Evolutionary conservation across 305 asterid species (phyloP).

Genomic region (Fraxinus floribunda): DNA sequence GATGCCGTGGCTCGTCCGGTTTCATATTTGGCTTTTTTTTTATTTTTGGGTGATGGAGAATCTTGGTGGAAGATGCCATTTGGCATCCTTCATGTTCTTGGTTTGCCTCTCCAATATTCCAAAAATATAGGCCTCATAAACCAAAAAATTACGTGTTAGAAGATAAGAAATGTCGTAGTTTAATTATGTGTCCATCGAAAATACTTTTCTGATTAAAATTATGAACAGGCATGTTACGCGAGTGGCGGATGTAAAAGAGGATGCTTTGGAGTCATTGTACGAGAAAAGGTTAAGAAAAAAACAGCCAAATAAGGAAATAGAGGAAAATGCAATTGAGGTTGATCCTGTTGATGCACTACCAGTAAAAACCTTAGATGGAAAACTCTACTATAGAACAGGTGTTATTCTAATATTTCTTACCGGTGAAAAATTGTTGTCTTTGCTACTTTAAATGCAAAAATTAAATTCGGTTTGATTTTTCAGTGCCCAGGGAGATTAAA

Average conservation of each 20-base stretch:
- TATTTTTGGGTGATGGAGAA: neutral
- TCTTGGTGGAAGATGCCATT: neutral
- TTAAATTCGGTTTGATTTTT: constrained; percentile 5
- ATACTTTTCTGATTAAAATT: neutral
- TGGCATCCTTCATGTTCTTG: neutral
- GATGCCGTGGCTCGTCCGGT: neutral
- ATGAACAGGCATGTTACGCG: constrained; percentile 51
- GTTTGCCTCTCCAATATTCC: neutral
- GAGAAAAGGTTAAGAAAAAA: constrained; percentile 63
- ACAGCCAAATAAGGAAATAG: constrained; percentile 48
- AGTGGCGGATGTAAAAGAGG: constrained; percentile 86
- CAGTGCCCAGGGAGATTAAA: constrained; percentile 45
- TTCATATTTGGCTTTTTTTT: neutral
- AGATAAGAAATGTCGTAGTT: neutral
- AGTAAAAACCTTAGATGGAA: constrained; percentile 66
- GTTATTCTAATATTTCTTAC: neutral
- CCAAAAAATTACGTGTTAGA: neutral
- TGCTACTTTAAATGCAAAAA: neutral
- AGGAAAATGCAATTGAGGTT: constrained; percentile 50
- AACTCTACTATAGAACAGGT: constrained; percentile 70
- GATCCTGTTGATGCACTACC: constrained; percentile 95
- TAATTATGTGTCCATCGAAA: neutral
- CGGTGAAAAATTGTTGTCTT: neutral
- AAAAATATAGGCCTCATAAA: neutral
- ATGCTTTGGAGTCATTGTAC: constrained; percentile 57